These are phyloP conservation scores for Sarcomyxa edulis DNA, from an alignment of 768 basidiomycete genomes.

Conservation along the genomic window DNA sequence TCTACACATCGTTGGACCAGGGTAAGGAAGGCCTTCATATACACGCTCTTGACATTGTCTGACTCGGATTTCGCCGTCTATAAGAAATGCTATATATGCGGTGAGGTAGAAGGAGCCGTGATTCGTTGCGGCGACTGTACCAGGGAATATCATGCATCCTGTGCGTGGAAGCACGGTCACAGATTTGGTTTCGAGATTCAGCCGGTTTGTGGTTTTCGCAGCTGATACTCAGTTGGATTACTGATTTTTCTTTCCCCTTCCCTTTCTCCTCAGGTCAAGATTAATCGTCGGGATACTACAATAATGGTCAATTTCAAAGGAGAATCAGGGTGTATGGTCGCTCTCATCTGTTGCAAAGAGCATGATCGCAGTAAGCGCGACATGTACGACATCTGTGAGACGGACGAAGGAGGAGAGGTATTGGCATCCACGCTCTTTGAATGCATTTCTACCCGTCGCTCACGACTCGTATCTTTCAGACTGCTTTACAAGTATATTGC, in stretches of 20 bases:
- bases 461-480: slow-evolving; percentile 38
- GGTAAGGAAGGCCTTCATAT: slow-evolving; percentile 42
- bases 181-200: slow-evolving; percentile 93
- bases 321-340: slow-evolving; percentile 72
- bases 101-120: slow-evolving; percentile 68
- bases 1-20: slow-evolving; percentile 66
- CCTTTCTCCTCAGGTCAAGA: slow-evolving; percentile 61
- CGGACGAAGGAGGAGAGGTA: slow-evolving; percentile 79
- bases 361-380: slow-evolving; percentile 62
- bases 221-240: background rate
- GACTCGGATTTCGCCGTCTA: slow-evolving; percentile 6
- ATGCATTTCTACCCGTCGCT: background rate
- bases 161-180: slow-evolving; percentile 82
- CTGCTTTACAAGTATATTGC: slow-evolving; percentile 85
- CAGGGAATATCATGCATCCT: slow-evolving; percentile 80
- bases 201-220: slow-evolving; percentile 42
- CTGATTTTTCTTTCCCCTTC: background rate
- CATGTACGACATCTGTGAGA: slow-evolving; percentile 82
- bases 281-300: slow-evolving; percentile 63
- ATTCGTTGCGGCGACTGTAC: slow-evolving; percentile 81
- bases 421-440: slow-evolving; percentile 17
- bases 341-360: slow-evolving; percentile 73
- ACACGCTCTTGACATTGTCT: background rate
- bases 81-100: slow-evolving; percentile 76
- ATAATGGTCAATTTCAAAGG: slow-evolving; percentile 71